These are phyloP conservation scores for Myriosclerotinia curreyana DNA, from an alignment of 2,329 filamentous ascomycete genomes.

Conservation along the genomic window DNA sequence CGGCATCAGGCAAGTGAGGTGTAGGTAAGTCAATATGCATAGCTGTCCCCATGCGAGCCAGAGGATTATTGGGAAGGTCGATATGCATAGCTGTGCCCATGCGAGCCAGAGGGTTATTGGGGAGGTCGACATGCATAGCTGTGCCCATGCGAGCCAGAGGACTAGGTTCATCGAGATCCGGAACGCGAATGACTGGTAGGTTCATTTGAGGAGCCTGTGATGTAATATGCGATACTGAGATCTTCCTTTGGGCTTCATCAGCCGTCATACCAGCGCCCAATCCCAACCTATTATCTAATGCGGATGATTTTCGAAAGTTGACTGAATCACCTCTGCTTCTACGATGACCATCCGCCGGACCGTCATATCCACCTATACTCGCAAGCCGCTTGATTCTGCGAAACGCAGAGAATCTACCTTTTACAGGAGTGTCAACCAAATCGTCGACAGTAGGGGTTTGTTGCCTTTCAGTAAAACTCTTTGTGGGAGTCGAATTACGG, in stretches of 20 bases:
- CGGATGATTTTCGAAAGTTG: background rate
- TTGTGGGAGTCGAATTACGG: background rate
- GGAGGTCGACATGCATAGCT: background rate
- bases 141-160: constrained; percentile 1
- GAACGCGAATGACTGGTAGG: background rate
- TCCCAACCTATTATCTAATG: constrained; percentile 6
- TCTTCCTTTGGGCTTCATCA: background rate
- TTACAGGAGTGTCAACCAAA: constrained; percentile 12
- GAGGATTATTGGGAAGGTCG: background rate
- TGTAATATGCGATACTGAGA: background rate
- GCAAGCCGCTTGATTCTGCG: constrained; percentile 15
- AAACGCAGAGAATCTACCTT: constrained; percentile 15
- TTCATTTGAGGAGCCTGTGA: background rate
- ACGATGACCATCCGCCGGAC: constrained; percentile 4
- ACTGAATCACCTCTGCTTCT: background rate
- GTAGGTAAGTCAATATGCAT: constrained; percentile 9
- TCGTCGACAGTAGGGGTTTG: constrained; percentile 1
- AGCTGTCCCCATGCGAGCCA: background rate
- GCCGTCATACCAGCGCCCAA: constrained; percentile 4
- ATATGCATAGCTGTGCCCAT: background rate
- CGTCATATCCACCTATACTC: constrained; percentile 20
- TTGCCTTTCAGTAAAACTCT: background rate
- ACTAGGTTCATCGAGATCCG: background rate
- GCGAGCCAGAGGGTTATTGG: background rate
- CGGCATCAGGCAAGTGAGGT: background rate